These are phyloP conservation scores for Torulaspora globosa DNA, from an alignment of 1,139 yeast genomes.

Conservation along the genomic window DNA sequence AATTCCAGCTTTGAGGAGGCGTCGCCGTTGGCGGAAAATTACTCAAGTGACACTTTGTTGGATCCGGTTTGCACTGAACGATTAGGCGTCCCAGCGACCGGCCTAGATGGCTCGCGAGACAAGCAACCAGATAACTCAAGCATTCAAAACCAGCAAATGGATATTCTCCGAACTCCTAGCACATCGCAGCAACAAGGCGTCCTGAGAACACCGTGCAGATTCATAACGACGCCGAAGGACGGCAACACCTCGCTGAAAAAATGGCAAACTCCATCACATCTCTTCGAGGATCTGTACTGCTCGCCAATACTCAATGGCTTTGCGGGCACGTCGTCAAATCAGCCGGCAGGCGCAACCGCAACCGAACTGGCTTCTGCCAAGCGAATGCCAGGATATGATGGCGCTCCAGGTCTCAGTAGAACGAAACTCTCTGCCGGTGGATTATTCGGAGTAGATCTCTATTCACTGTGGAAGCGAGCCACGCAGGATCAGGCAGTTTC, in stretches of 20 bases:
- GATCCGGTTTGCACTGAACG: slow-evolving; percentile 11
- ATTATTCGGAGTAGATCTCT: slow-evolving; percentile 54
- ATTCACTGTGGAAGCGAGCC: slow-evolving; percentile 54
- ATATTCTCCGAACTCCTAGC: slow-evolving; percentile 28
- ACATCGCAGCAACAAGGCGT: slow-evolving; percentile 15
- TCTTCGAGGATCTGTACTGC: slow-evolving; percentile 36
- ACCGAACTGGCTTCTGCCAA: slow-evolving; percentile 21
- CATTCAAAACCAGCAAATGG: slow-evolving; percentile 12
- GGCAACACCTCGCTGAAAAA: slow-evolving; percentile 25
- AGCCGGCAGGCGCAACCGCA: slow-evolving; percentile 20
- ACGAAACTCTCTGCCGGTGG: slow-evolving; percentile 37
- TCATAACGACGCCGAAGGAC: slow-evolving; percentile 30
- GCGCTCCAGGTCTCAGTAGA: slow-evolving; percentile 14
- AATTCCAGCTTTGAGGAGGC: slow-evolving; percentile 35
- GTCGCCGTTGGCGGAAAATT: slow-evolving; percentile 23
- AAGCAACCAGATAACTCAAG: neutral
- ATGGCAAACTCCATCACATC: slow-evolving; percentile 37
- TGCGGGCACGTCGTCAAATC: slow-evolving; percentile 22
- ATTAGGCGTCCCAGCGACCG: slow-evolving; percentile 2
- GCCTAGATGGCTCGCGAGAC: neutral
- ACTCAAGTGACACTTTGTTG: slow-evolving; percentile 8
- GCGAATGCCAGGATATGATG: slow-evolving; percentile 14
- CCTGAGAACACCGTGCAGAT: slow-evolving; percentile 26
- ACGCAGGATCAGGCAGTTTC: slow-evolving; percentile 34
- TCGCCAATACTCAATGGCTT: slow-evolving; percentile 34